Base-by-base conservation (phyloP, 2,329 filamentous ascomycete genomes). In the Massarina eburnea region DNA sequence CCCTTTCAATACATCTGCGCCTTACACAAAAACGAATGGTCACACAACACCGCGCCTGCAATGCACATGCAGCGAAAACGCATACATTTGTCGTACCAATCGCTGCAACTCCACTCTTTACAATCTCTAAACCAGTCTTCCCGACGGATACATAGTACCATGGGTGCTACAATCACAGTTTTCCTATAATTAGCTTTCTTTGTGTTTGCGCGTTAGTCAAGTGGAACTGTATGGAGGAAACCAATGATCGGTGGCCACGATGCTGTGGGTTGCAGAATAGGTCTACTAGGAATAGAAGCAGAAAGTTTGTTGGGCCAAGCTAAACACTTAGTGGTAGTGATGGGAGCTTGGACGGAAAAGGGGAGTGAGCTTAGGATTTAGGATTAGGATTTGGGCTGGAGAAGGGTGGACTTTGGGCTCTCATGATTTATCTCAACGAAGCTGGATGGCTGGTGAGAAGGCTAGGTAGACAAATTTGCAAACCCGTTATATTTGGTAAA, bases 51-150 rank as follows among this genome's bases (percentile, higher is more conserved):
- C 27, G 27, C n/a, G n/a, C n/a, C 6, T 14, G 27, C 27, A 30
- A 17, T 7, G n/a, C 29, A 9, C 22, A 43, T 46, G 48, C 40
- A 43, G n/a, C 37, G 41, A 47, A 43, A 50, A 53, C 46, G 22
- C 47, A 50, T 43, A 21, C 47, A 37, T 41, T 21, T 24, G 24
- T 43, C 12, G 5, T n/a, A 42, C 41, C 45, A 29, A 43, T 27
- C 12, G n/a, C 45, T 39, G 37, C 44, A 34, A 4, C 12, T 26
- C 27, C 5, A n/a, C 22, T 17, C 15, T 26, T 12, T n/a, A 14
- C 12, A 8, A 18, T 15, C 35, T 17, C 17, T 18, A 42, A 30
- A 35, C 26, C n/a, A n/a, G n/a, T n/a, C n/a, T n/a, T n/a, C n/a
- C n/a, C 24, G 12, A 7, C 24, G 7, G 24, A 12, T 7, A 26